Evolutionary conservation across 805 yeast genomes (phyloP).

Genomic region (Kuraishia hungarica): DNA sequence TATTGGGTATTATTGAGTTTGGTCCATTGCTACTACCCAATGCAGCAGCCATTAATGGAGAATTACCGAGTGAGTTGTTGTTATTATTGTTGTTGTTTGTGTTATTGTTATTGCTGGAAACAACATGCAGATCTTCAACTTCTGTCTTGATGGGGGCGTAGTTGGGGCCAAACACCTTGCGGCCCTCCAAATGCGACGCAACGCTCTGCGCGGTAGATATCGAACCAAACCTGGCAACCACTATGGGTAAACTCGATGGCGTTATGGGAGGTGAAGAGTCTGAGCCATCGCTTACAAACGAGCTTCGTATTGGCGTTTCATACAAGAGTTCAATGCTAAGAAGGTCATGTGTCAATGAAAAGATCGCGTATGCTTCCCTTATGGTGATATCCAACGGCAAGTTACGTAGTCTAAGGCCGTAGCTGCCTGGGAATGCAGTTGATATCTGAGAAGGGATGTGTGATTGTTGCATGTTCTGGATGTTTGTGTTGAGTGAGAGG

Average conservation of each 20-base stretch:
- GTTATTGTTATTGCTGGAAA: constrained; percentile 2
- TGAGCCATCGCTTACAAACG: constrained; percentile 20
- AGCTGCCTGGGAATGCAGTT: background rate
- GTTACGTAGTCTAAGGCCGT: constrained; percentile 35
- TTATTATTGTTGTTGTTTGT: constrained; percentile 8
- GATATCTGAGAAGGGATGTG: background rate
- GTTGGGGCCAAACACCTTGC: constrained; percentile 40
- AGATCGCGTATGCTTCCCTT: constrained; percentile 61
- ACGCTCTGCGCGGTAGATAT: constrained; percentile 32
- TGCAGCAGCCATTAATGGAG: constrained; percentile 1
- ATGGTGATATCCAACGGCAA: constrained; percentile 54
- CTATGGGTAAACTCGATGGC: constrained; percentile 20
- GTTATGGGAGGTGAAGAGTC: constrained; percentile 1
- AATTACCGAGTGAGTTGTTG: constrained; percentile 5
- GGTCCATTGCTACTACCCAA: background rate
- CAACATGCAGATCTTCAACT: constrained; percentile 17
- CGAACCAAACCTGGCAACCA: constrained; percentile 37
- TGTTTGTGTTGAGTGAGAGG: constrained; percentile 1
- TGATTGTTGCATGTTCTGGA: constrained; percentile 1
- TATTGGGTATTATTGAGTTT: constrained; percentile 2
- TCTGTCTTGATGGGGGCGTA: constrained; percentile 34
- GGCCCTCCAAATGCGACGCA: constrained; percentile 32
- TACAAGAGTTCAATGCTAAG: constrained; percentile 38
- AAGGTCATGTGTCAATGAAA: constrained; percentile 63
- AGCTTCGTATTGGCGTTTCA: constrained; percentile 20